Conservation (phyloP, 2,329 filamentous ascomycete genomes). For the Trichoderma cornu-damae region DNA sequence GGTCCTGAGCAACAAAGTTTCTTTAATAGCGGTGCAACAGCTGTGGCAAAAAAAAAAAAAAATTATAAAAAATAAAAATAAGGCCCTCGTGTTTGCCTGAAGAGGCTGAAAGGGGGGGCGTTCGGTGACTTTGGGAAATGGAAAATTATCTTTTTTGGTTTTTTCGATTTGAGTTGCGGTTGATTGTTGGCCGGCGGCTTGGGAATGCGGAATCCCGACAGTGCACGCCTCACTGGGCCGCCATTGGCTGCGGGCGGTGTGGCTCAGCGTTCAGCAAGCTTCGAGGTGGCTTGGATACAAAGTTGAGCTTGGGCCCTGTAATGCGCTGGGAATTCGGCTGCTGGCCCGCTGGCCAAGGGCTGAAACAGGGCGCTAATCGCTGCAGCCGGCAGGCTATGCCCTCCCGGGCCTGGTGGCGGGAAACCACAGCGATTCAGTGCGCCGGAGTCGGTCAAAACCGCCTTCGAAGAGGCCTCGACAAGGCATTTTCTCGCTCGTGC, state of each 20-base stretch:
- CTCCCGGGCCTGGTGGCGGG: conserved; percentile 7
- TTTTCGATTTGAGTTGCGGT: too few species aligned
- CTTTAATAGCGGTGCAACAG: neutral
- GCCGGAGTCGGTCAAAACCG: neutral
- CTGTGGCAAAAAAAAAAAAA: too few species aligned
- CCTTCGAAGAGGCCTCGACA: neutral
- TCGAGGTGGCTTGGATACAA: neutral
- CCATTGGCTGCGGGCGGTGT: neutral
- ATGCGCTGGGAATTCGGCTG: neutral
- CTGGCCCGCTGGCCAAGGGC: neutral
- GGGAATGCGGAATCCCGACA: neutral
- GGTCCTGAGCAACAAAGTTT: neutral
- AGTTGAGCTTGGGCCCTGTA: neutral
- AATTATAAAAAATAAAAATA: too few species aligned
- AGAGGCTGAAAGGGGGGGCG: neutral
- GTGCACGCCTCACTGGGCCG: neutral
- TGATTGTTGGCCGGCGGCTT: too few species aligned
- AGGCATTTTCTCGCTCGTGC: neutral
- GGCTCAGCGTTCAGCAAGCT: neutral
- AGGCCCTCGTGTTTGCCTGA: too few species aligned
- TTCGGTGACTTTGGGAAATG: neutral
- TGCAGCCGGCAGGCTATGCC: conserved; percentile 1
- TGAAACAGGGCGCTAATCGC: neutral
- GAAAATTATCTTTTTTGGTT: too few species aligned
- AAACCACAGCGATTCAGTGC: neutral